Evolutionary conservation across 805 yeast genomes (phyloP).

Genomic region (Candida maris): DNA sequence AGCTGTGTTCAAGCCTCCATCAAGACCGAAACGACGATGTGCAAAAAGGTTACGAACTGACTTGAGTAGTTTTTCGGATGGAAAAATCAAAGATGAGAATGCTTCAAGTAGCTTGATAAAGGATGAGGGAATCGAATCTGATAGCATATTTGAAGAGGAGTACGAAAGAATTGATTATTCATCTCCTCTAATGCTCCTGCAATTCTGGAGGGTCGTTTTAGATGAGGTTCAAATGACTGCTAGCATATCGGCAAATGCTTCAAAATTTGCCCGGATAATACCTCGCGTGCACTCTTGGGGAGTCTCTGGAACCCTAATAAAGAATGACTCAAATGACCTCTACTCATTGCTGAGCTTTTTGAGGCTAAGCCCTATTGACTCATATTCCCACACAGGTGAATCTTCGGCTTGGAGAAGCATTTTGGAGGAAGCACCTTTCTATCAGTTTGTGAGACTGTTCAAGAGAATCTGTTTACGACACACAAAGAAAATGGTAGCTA

Average conservation of each 20-base stretch:
- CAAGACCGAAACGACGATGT: constrained; percentile 42
- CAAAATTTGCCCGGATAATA: constrained; percentile 72
- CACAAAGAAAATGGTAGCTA: constrained; percentile 76
- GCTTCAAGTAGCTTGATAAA: constrained; percentile 1
- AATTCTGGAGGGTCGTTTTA: constrained; percentile 85
- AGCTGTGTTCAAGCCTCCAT: constrained; percentile 66
- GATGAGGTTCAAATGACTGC: constrained; percentile 97
- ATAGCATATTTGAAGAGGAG: constrained; percentile 13
- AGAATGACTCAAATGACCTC: constrained; percentile 61
- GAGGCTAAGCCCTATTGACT: constrained; percentile 60
- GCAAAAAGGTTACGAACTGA: constrained; percentile 26
- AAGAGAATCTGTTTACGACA: constrained; percentile 63
- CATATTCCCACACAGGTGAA: constrained; percentile 14
- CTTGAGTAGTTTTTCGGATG: not conserved
- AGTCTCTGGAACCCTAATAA: constrained; percentile 92
- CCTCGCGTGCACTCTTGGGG: constrained; percentile 95
- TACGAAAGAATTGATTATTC: constrained; percentile 51
- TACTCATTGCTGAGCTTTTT: constrained; percentile 68
- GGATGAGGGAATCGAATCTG: constrained; percentile 22
- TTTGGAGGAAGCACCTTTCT: constrained; percentile 23
- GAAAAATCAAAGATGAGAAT: constrained; percentile 5
- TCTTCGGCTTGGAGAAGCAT: constrained; percentile 28
- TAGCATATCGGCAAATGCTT: constrained; percentile 66
- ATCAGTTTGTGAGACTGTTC: constrained; percentile 53
- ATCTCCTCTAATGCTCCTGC: constrained; percentile 76